These are phyloP conservation scores for Sclerotiophoma versabilis DNA, from an alignment of 2,329 filamentous ascomycete genomes.

Conservation along the genomic window DNA sequence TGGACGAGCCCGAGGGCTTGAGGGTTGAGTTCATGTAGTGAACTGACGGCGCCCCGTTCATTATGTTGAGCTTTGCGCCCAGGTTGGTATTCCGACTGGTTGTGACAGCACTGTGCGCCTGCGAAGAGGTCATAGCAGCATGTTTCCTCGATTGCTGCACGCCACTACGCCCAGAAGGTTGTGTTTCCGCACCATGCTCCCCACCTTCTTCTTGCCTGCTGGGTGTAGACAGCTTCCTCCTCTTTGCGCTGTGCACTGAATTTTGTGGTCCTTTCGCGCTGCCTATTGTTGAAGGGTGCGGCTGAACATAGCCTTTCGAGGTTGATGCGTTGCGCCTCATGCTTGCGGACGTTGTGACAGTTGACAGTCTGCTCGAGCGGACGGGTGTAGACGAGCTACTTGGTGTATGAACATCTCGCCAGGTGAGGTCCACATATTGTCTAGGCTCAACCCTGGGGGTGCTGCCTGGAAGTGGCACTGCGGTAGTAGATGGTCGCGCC, in stretches of 20 bases:
- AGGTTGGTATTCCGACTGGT: not conserved
- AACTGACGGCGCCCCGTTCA: conserved; percentile 25
- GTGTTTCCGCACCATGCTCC: not conserved
- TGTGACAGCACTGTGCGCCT: not conserved
- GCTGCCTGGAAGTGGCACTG: not conserved
- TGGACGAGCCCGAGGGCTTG: conserved; percentile 19
- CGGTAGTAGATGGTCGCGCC: not conserved
- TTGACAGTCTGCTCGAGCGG: not conserved
- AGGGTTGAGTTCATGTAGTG: conserved; percentile 31
- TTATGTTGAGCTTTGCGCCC: conserved; percentile 1
- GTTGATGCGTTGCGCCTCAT: not conserved
- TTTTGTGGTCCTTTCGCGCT: not conserved
- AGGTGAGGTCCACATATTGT: not conserved
- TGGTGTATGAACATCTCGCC: not conserved
- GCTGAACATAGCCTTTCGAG: conserved; percentile 1
- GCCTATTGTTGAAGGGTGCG: not conserved
- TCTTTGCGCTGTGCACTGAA: conserved; percentile 26
- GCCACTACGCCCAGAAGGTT: not conserved
- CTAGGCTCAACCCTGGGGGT: not conserved
- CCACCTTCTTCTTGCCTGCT: not conserved
- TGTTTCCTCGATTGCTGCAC: not conserved
- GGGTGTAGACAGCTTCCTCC: conserved; percentile 27
- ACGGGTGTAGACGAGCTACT: not conserved
- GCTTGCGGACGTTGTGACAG: not conserved
- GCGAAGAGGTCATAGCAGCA: not conserved